Evolutionary conservation across 768 basidiomycete species (phyloP).

Genomic region (Mrakia gelida): DNA sequence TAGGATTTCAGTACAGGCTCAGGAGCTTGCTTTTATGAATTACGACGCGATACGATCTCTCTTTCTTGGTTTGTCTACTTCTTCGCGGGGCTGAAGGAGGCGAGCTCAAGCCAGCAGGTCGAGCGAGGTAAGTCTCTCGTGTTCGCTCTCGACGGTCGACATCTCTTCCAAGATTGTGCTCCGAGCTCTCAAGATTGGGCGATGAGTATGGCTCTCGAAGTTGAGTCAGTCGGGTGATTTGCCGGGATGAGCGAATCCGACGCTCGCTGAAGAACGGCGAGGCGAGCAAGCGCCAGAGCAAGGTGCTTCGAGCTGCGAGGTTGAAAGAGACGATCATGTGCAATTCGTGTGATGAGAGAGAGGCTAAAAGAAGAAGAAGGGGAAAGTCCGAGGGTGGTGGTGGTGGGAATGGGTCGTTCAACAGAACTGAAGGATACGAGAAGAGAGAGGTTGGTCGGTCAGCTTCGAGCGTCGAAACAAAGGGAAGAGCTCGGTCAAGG

Average conservation of each 20-base stretch:
- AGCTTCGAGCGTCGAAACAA: not conserved
- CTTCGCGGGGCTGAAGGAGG: not conserved
- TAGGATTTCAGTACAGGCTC: not conserved
- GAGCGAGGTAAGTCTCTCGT: too few species aligned
- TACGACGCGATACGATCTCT: not conserved
- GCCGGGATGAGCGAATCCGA: too few species aligned
- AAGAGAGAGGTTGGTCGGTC: not conserved
- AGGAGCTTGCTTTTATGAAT: not conserved
- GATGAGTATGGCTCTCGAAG: too few species aligned
- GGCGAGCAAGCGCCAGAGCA: not conserved
- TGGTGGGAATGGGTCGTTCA: not conserved
- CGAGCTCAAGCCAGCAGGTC: too few species aligned
- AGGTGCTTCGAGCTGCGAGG: too few species aligned
- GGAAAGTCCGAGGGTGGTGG: not conserved
- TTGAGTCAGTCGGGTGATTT: too few species aligned
- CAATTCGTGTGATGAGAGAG: slow-evolving; percentile 3
- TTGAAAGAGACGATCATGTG: not conserved
- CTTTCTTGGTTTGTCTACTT: not conserved
- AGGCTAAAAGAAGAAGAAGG: not conserved
- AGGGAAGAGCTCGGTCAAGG: too few species aligned
- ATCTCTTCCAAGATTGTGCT: too few species aligned
- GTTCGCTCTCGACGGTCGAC: too few species aligned
- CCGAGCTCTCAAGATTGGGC: too few species aligned
- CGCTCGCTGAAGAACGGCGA: too few species aligned
- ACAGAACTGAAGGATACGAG: slow-evolving; percentile 12